phyloP scores from a whole-genome alignment of 208 protist species.

The Wallacemonas sp. region DNA sequence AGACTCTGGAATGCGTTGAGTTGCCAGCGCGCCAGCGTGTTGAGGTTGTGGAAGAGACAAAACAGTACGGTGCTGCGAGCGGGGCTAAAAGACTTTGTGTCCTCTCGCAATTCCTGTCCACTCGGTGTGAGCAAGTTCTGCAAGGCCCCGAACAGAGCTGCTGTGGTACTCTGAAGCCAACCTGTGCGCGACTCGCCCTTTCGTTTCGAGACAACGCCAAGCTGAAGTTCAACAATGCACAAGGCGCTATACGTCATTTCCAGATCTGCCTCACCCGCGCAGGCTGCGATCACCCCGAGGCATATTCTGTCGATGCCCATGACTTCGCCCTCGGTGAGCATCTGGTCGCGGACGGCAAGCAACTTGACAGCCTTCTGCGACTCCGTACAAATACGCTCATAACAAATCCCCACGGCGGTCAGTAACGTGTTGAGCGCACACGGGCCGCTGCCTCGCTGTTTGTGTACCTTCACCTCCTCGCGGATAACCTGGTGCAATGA shows the following conservation, averaged over 20 bases:
- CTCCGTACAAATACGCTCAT: conserved; percentile 48
- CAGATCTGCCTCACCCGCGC: conserved; percentile 44
- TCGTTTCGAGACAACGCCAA: conserved; percentile 39
- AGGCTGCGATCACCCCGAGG: conserved; percentile 49
- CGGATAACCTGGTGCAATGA: conserved; percentile 41
- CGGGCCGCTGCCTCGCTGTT: conserved; percentile 24
- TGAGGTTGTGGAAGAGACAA: conserved; percentile 62
- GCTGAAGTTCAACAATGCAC: conserved; percentile 44
- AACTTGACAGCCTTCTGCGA: conserved; percentile 33
- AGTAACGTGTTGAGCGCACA: conserved; percentile 37
- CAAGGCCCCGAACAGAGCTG: conserved; percentile 63
- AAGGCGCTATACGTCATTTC: conserved; percentile 60
- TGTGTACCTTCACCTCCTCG: conserved; percentile 49
- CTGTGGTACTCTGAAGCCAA: conserved; percentile 52
- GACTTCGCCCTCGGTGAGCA: conserved; percentile 65
- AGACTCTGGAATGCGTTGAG: conserved; percentile 64
- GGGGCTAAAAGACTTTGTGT: conserved; percentile 21
- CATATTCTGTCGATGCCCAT: conserved; percentile 60
- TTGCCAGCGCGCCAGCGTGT: conserved; percentile 77
- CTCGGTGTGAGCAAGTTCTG: conserved; percentile 73
- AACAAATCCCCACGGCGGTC: conserved; percentile 44
- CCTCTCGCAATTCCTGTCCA: conserved; percentile 21
- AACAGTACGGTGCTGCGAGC: conserved; percentile 61
- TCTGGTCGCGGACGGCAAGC: conserved; percentile 46
- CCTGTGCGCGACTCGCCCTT: conserved; percentile 41